Evolutionary conservation across 768 basidiomycete genomes (phyloP).

Genomic region (Rhodotorula babjevae): DNA sequence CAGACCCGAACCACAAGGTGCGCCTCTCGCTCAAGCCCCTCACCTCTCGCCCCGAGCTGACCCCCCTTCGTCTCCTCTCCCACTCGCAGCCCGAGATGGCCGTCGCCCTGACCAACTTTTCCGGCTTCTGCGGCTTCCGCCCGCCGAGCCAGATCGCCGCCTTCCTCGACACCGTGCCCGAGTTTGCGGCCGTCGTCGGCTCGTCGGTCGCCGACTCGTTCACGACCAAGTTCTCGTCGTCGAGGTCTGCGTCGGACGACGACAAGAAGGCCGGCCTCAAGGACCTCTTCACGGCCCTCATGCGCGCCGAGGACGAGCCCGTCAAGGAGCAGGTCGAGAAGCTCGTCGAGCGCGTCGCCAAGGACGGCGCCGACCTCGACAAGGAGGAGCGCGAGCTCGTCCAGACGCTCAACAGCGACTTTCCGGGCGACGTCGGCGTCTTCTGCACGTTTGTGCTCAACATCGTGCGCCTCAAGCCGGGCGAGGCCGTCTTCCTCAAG

Average conservation of each 20-base stretch:
- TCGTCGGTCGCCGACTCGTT: conserved; percentile 51
- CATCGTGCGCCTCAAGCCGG: conserved; percentile 68
- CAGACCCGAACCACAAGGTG: conserved; percentile 85
- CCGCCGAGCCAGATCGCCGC: conserved; percentile 68
- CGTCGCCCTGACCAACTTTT: conserved; percentile 86
- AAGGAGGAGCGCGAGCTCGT: conserved; percentile 54
- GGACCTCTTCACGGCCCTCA: conserved; percentile 72
- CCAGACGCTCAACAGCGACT: conserved; percentile 58
- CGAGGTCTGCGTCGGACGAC: conserved; percentile 50
- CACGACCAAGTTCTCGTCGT: conserved; percentile 55
- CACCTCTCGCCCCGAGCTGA: background rate
- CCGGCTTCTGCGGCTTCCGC: conserved; percentile 86
- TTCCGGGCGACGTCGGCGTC: conserved; percentile 86
- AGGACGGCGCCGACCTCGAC: conserved; percentile 50
- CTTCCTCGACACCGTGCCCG: conserved; percentile 65
- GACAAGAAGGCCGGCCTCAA: conserved; percentile 52
- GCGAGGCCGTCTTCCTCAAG: conserved; percentile 88
- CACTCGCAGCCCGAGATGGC: conserved; percentile 78
- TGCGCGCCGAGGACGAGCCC: conserved; percentile 62
- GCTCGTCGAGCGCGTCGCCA: conserved; percentile 58
- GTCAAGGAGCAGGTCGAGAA: conserved; percentile 57
- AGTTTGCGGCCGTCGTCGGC: conserved; percentile 65
- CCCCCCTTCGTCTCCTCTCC: too few relatives aligned
- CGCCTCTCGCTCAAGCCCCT: conserved; percentile 1
- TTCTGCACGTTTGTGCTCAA: conserved; percentile 89